These are phyloP conservation scores for Zangia roseola DNA, from an alignment of 768 basidiomycete genomes.

Conservation along the genomic window DNA sequence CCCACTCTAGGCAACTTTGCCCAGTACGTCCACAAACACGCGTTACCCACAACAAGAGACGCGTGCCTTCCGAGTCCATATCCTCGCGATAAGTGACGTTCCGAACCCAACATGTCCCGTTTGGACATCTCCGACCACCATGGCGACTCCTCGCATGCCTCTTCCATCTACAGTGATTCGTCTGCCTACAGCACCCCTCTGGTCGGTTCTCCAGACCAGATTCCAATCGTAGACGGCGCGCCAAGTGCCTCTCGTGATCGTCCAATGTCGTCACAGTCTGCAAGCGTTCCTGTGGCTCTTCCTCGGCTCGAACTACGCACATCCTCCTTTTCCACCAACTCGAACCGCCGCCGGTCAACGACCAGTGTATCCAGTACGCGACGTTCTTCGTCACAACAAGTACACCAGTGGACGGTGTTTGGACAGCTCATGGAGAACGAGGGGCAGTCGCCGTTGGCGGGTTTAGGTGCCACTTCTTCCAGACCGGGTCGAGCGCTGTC, in stretches of 20 bases:
- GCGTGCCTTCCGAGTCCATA: not conserved
- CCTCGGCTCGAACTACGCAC: constrained; percentile 12
- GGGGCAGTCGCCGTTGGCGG: constrained; percentile 35
- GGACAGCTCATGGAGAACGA: constrained; percentile 72
- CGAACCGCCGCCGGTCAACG: too few species aligned
- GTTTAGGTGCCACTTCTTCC: not conserved
- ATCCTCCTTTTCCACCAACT: constrained; percentile 2
- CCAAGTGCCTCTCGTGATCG: constrained; percentile 14
- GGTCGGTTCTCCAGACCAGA: constrained; percentile 30
- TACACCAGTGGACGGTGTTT: constrained; percentile 63
- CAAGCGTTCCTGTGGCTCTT: not conserved
- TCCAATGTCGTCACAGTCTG: constrained; percentile 19
- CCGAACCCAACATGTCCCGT: constrained; percentile 10
- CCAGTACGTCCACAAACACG: not conserved
- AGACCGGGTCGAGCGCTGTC: constrained; percentile 6
- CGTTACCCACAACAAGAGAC: not conserved
- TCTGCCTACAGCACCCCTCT: constrained; percentile 1
- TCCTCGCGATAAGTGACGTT: not conserved
- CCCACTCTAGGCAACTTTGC: not conserved
- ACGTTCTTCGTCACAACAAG: constrained; percentile 18
- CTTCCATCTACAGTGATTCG: constrained; percentile 34
- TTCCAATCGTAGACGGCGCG: constrained; percentile 4
- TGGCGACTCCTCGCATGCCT: constrained; percentile 85
- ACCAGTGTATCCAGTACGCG: too few species aligned
- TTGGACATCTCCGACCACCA: constrained; percentile 78